Conservation (phyloP, 257 asterid species). For the Craterostigma plantagineum region DNA sequence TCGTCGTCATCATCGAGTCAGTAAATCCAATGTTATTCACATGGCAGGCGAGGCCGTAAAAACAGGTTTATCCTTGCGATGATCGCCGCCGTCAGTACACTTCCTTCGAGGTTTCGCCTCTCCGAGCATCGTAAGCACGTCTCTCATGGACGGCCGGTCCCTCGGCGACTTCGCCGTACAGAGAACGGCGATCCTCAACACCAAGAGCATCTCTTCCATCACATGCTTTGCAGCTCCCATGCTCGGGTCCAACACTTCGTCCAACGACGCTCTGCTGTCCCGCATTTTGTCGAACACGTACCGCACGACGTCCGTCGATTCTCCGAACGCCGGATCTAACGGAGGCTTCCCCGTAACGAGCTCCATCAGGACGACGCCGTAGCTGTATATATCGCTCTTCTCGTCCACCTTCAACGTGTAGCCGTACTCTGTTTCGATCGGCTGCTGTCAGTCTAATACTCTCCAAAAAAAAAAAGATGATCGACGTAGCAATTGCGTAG, state of each 20-base stretch:
- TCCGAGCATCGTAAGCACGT: constrained; percentile 55
- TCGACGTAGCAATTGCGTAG: too few species aligned
- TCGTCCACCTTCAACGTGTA: constrained; percentile 75
- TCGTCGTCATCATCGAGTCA: too few species aligned
- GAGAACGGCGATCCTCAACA: constrained; percentile 52
- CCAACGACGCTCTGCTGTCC: constrained; percentile 12
- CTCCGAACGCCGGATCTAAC: constrained; percentile 43
- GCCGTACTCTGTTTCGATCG: constrained; percentile 36
- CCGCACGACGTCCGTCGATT: constrained; percentile 40
- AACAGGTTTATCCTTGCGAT: constrained; percentile 38
- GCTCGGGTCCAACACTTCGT: constrained; percentile 33
- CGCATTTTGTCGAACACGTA: constrained; percentile 35
- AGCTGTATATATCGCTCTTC: constrained; percentile 73
- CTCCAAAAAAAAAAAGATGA: too few species aligned
- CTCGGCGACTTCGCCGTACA: constrained; percentile 70
- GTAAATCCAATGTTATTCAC: constrained; percentile 30
- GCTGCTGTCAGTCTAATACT: too few species aligned
- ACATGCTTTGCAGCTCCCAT: constrained; percentile 44
- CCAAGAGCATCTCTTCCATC: constrained; percentile 66
- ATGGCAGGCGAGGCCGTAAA: constrained; percentile 69
- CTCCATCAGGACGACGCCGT: constrained; percentile 73
- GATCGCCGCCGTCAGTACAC: constrained; percentile 39
- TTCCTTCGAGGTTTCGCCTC: constrained; percentile 80
- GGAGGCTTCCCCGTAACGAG: constrained; percentile 54
- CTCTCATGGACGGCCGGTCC: constrained; percentile 76